Conservation (phyloP, 2,329 filamentous ascomycete species). For the Aspergillus sp. region DNA sequence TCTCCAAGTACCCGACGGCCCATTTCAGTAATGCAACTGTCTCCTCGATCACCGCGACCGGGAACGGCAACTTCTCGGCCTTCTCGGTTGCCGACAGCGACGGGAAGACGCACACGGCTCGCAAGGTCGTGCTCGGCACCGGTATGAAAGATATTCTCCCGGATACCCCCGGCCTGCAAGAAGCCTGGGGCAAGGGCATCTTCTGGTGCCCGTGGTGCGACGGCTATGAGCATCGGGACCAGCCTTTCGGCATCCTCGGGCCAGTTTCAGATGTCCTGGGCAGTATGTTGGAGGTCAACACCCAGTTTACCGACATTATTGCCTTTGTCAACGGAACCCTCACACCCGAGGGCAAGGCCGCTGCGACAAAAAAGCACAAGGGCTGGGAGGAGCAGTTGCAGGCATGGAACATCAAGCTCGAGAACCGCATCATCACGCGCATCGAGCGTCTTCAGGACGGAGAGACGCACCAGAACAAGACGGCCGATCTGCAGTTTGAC, state of each 20-base stretch:
- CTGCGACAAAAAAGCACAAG: conserved; percentile 41
- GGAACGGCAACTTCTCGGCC: conserved; percentile 30
- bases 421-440: conserved; percentile 54
- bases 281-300: conserved; percentile 52
- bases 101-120: conserved; percentile 42
- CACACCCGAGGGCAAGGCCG: conserved; percentile 40
- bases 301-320: conserved; percentile 55
- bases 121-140: conserved; percentile 58
- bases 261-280: conserved; percentile 44
- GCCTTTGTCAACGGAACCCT: conserved; percentile 61
- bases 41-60: conserved; percentile 28
- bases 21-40: conserved; percentile 54
- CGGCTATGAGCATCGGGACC: conserved; percentile 60
- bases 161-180: conserved; percentile 51
- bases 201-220: conserved; percentile 67
- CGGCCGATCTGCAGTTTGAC: conserved; percentile 46
- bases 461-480: conserved; percentile 23
- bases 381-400: conserved; percentile 50
- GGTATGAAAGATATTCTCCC: conserved; percentile 57
- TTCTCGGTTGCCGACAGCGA: conserved; percentile 45
- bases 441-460: conserved; percentile 48
- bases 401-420: conserved; percentile 51
- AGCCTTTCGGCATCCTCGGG: conserved; percentile 54
- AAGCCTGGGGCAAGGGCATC: conserved; percentile 59
- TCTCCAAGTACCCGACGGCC: conserved; percentile 51